Evolutionary conservation across 106 monocot species (phyloP).

Genomic region (Dioscorea zingiberensis): DNA sequence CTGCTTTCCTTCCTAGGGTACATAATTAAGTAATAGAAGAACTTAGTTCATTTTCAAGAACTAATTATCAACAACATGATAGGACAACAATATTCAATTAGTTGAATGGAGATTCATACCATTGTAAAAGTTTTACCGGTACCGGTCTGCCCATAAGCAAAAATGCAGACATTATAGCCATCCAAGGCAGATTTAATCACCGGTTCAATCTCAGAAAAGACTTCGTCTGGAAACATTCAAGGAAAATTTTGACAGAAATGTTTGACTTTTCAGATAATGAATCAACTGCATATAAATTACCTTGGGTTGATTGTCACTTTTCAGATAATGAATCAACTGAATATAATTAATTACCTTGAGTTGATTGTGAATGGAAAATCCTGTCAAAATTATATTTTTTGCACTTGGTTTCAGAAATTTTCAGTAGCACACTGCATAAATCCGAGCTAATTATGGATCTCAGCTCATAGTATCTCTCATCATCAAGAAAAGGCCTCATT

Average conservation of each 20-base stretch:
- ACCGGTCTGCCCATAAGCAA: constrained; percentile 70
- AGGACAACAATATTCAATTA: background rate
- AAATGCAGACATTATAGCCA: constrained; percentile 75
- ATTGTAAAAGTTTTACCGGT: constrained; percentile 70
- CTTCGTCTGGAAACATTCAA: constrained; percentile 38
- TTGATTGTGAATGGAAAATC: constrained; percentile 45
- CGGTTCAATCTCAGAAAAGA: constrained; percentile 69
- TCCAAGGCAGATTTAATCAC: constrained; percentile 61
- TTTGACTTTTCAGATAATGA: background rate
- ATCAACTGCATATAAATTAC: background rate
- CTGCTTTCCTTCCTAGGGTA: constrained; percentile 55
- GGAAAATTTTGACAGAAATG: background rate
- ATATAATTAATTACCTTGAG: constrained; percentile 52
- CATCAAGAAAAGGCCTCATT: constrained; percentile 39
- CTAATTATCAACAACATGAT: background rate
- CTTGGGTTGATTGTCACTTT: background rate
- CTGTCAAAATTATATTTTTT: constrained; percentile 52
- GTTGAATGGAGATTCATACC: constrained; percentile 16
- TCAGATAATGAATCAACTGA: background rate
- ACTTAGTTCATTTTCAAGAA: background rate
- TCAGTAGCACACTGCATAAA: constrained; percentile 41
- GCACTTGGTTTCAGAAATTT: constrained; percentile 28
- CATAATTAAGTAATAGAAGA: background rate
- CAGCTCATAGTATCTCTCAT: constrained; percentile 14
- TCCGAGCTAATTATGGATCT: constrained; percentile 26